These are phyloP conservation scores for Kwoniella heveanensis DNA, from an alignment of 768 basidiomycete genomes.

Conservation along the genomic window DNA sequence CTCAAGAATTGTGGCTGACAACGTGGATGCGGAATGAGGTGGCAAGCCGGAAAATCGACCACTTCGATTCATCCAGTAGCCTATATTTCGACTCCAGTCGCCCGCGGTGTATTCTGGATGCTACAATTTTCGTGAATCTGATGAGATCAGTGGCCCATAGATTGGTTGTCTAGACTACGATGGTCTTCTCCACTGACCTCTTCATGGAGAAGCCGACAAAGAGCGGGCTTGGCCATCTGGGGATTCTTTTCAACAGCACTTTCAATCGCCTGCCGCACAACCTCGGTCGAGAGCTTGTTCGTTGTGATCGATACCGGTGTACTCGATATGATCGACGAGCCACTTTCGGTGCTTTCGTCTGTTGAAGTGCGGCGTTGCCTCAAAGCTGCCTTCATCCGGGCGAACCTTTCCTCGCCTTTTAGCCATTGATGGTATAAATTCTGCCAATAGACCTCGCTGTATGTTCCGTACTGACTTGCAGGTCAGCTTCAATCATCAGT, in stretches of 20 bases:
- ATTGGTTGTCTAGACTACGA: neutral
- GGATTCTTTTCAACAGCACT: neutral
- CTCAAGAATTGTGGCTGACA: neutral
- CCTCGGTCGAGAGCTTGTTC: neutral
- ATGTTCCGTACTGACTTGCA: constrained; percentile 6
- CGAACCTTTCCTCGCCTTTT: constrained; percentile 11
- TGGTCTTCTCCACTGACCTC: neutral
- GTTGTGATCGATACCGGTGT: neutral
- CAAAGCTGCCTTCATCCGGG: neutral
- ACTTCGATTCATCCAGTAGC: constrained; percentile 2
- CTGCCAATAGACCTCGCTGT: constrained; percentile 3
- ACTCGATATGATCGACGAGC: neutral
- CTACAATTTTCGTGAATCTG: neutral
- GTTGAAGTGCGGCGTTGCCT: neutral
- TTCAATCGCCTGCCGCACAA: neutral
- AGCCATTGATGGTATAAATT: neutral
- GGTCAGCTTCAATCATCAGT: too few relatives aligned
- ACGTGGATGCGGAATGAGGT: neutral
- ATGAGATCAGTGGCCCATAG: too few relatives aligned
- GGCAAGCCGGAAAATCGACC: constrained; percentile 8
- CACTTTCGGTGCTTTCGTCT: constrained; percentile 2
- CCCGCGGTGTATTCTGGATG: constrained; percentile 3
- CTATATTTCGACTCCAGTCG: neutral
- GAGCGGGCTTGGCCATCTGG: neutral
- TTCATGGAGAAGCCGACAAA: neutral